Evolutionary conservation across 129 eudicot species (phyloP).

Genomic region (Lactuca sativa): DNA sequence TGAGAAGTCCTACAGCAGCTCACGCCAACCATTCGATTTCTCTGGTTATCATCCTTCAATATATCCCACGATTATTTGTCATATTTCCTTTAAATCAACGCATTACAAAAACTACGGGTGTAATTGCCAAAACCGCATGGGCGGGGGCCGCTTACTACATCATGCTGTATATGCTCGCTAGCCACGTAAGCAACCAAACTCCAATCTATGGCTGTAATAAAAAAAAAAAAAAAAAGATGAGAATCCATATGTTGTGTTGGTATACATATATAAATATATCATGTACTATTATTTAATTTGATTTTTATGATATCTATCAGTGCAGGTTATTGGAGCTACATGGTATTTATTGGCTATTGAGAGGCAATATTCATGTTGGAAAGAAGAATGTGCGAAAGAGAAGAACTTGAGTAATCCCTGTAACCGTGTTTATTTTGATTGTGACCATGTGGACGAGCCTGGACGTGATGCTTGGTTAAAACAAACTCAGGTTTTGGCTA

Average conservation of each 20-base stretch:
- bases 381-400: conserved; percentile 49
- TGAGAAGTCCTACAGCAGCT: conserved; percentile 36
- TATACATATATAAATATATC: too few species aligned
- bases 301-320: conserved; percentile 33
- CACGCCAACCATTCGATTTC: conserved; percentile 63
- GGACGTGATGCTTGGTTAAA: conserved; percentile 53
- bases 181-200: conserved; percentile 79
- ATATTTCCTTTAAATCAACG: conserved; percentile 74
- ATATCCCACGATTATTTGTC: conserved; percentile 66
- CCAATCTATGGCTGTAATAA: too few species aligned
- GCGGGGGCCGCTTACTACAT: conserved; percentile 89
- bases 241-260: background rate
- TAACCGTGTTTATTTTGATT: conserved; percentile 47
- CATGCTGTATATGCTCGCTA: conserved; percentile 70
- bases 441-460: conserved; percentile 15
- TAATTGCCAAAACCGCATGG: conserved; percentile 77
- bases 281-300: conserved; percentile 13
- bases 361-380: conserved; percentile 72
- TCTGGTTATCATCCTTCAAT: conserved; percentile 71
- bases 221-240: too few species aligned
- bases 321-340: conserved; percentile 75
- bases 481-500: conserved; percentile 43
- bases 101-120: conserved; percentile 72
- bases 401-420: conserved; percentile 36
- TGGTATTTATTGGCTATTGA: conserved; percentile 81